phyloP scores from a whole-genome alignment of 2,329 filamentous ascomycete species.

The Esteya vermicola region DNA sequence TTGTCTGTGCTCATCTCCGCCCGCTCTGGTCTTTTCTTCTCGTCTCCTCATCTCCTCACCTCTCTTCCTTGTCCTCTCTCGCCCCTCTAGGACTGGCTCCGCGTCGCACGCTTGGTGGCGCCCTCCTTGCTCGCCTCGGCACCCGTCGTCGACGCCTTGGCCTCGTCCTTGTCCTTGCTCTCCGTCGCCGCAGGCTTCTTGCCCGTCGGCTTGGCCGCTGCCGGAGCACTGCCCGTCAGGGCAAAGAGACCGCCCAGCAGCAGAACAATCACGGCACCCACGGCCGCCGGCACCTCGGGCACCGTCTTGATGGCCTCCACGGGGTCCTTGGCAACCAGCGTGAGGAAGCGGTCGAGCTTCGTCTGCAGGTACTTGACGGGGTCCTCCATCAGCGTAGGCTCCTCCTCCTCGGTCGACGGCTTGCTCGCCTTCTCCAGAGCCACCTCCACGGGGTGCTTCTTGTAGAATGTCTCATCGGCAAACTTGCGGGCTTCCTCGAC shows the following conservation, averaged over 20 bases:
- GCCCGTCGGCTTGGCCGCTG: slow-evolving; percentile 44
- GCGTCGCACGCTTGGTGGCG: slow-evolving; percentile 44
- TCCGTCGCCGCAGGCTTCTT: slow-evolving; percentile 51
- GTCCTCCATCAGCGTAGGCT: slow-evolving; percentile 83
- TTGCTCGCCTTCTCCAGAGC: slow-evolving; percentile 63
- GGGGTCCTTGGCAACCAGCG: slow-evolving; percentile 68
- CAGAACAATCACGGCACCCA: slow-evolving; percentile 59
- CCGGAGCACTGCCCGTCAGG: slow-evolving; percentile 46
- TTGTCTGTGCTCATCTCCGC: neutral
- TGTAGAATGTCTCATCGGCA: slow-evolving; percentile 74
- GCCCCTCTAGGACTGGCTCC: slow-evolving; percentile 31
- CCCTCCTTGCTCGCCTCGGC: slow-evolving; percentile 59
- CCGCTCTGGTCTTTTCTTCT: neutral
- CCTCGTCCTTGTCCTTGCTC: slow-evolving; percentile 56
- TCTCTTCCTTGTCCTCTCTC: neutral
- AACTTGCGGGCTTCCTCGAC: slow-evolving; percentile 82
- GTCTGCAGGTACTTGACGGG: slow-evolving; percentile 77
- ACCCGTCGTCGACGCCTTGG: slow-evolving; percentile 43
- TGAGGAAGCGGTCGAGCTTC: slow-evolving; percentile 86
- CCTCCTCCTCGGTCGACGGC: slow-evolving; percentile 59
- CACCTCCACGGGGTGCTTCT: slow-evolving; percentile 77
- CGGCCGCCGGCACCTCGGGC: slow-evolving; percentile 75
- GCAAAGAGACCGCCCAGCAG: slow-evolving; percentile 45
- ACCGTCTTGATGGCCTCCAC: slow-evolving; percentile 76
- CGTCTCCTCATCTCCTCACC: neutral